A percentile compares a stretch with the other conserved stretches of the same genome.
phyloP scores from a whole-genome alignment of 78 protist genomes.

The Isochrysis galbana region DNA sequence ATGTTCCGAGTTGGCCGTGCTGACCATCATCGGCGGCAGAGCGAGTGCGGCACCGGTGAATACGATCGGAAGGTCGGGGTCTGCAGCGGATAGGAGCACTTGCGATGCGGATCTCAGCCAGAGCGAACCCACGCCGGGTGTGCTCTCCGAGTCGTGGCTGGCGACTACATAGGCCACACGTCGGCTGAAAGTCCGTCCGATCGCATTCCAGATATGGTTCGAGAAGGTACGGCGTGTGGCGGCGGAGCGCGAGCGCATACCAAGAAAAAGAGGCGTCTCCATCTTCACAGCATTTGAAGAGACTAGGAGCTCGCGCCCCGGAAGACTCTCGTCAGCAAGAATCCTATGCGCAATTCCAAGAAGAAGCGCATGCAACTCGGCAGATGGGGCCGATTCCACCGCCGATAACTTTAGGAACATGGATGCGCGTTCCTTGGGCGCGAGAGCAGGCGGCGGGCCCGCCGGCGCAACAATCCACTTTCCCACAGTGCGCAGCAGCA shows the following conservation, averaged over 20 bases:
- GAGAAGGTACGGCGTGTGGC: constrained; percentile 44
- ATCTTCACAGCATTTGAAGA: background rate
- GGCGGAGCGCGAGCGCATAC: constrained; percentile 57
- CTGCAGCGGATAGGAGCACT: constrained; percentile 46
- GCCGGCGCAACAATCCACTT: constrained; percentile 38
- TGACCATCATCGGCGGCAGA: background rate
- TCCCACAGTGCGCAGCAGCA: constrained; percentile 24
- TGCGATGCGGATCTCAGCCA: constrained; percentile 77
- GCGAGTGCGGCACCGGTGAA: background rate
- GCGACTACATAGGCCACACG: constrained; percentile 50
- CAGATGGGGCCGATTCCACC: constrained; percentile 35
- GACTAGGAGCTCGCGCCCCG: constrained; percentile 45
- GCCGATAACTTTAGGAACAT: constrained; percentile 53
- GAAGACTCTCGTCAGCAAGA: constrained; percentile 9
- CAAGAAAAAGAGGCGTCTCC: constrained; percentile 69
- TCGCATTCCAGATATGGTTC: background rate
- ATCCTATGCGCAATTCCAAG: constrained; percentile 41
- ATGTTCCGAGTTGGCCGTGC: background rate
- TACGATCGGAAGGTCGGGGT: background rate
- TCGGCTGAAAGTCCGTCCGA: constrained; percentile 29
- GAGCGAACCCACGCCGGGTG: constrained; percentile 7
- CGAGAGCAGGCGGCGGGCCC: background rate
- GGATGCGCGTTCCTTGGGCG: constrained; percentile 57
- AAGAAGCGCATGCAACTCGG: constrained; percentile 33
- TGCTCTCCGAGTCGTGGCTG: constrained; percentile 68